Base-by-base conservation (phyloP, 495 filamentous ascomycete species). In the Penicillium waksmanii region DNA sequence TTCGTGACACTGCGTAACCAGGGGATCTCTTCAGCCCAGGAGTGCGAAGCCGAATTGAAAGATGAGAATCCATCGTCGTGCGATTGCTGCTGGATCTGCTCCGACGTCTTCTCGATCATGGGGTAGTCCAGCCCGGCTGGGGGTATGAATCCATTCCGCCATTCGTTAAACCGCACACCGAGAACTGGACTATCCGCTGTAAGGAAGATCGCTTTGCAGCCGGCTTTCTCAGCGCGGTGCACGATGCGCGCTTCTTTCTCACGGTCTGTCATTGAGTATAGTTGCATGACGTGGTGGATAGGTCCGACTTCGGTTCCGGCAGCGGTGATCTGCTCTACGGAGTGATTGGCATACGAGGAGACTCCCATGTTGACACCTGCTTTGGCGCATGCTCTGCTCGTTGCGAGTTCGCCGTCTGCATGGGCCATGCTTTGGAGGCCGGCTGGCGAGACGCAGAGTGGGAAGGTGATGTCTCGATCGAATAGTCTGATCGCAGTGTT, bases 111-210 rank as follows among this genome's bases (percentile, higher is more conserved):
- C 90, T 96, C n/a, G 31, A 65, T 48, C 62, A 74, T 81, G 1
- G 78, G 70, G 52, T 71, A 70, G 2, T 48, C 58, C 2, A 80
- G 53, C 2, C 75, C 72, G 1, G 61, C 61, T 0, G 79, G 77
- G 0, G 72, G 55, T 11, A 62, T 55, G 50, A 82, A 80, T 11
- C 66, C 65, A 43, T 73, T 77, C 3, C 76, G 72, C 52, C 68
- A 71, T 58, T 84, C 81, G 47, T 69, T 74, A 44, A 69, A 72
- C 8, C 72, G 69, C 0, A 74, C 64, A 1, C 93, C 93, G 0
- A 93, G 86, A 3, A 92, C 85, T 2, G 92, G 89, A 3, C 91
- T 92, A 70, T 97, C 93, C 12, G 96, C 86, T 5, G 93, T 97
- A 19, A 96, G 78, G 54, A 87, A 85, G 46, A 96, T 81, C 5